phyloP scores from a whole-genome alignment of 257 asterid species.

The Jacaranda mimosifolia region DNA sequence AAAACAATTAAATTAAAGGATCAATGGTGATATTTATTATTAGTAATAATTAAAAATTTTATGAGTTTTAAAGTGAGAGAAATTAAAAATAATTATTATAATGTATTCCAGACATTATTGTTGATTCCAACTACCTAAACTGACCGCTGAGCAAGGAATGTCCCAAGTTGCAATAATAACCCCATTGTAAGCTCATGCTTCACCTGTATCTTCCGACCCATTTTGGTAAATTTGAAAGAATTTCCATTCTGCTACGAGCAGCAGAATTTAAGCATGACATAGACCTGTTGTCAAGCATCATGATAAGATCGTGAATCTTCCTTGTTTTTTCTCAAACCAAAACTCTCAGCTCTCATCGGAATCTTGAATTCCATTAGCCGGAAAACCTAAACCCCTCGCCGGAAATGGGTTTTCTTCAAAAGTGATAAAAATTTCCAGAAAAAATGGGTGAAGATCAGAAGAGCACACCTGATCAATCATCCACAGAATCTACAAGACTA shows the following conservation, averaged over 20 bases:
- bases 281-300: slow-evolving; percentile 28
- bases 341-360: slow-evolving; percentile 39
- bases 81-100: too few relatives aligned
- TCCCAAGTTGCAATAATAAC: slow-evolving; percentile 13
- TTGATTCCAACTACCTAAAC: slow-evolving; percentile 2
- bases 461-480: background rate
- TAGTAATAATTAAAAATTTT: too few relatives aligned
- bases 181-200: background rate
- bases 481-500: slow-evolving; percentile 29
- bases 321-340: background rate
- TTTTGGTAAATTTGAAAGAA: slow-evolving; percentile 7
- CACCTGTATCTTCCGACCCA: background rate
- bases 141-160: background rate
- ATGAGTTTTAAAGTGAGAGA: too few relatives aligned
- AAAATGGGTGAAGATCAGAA: slow-evolving; percentile 44
- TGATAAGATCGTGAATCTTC: slow-evolving; percentile 37
- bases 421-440: slow-evolving; percentile 14
- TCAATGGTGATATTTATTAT: too few relatives aligned
- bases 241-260: slow-evolving; percentile 35
- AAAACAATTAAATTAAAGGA: too few relatives aligned
- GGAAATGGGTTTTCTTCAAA: slow-evolving; percentile 26
- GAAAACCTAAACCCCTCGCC: slow-evolving; percentile 1
- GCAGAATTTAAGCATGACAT: slow-evolving; percentile 28
- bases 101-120: too few relatives aligned
- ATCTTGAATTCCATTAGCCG: slow-evolving; percentile 24